Conservation (phyloP, 495 filamentous ascomycete species). For the Daldinia vernicosa region DNA sequence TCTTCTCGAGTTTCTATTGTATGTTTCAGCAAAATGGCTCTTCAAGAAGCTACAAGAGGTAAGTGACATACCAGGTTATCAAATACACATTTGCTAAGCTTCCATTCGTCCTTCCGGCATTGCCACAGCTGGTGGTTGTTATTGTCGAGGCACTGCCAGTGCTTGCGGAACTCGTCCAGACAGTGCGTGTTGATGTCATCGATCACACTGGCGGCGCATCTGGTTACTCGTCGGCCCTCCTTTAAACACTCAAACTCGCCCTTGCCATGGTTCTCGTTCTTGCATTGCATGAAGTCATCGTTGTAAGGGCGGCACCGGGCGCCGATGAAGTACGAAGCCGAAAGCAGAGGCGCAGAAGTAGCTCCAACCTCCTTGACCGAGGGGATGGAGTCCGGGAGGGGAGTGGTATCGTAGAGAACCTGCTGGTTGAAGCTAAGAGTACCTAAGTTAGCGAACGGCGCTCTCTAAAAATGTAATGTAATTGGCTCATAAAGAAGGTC, state of each 20-base stretch:
- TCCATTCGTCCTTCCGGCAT: constrained; percentile 81
- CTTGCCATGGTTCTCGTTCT: constrained; percentile 83
- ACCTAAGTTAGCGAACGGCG: constrained; percentile 34
- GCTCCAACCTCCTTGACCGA: constrained; percentile 89
- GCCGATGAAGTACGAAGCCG: constrained; percentile 97
- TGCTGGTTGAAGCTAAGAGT: constrained; percentile 85
- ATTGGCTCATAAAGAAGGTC: constrained; percentile 9
- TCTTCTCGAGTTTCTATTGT: constrained; percentile 84
- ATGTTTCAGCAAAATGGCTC: constrained; percentile 20
- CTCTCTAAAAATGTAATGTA: constrained; percentile 9
- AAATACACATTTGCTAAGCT: constrained; percentile 91
- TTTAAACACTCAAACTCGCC: constrained; percentile 95
- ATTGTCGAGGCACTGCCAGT: constrained; percentile 96
- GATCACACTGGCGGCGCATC: constrained; percentile 96
- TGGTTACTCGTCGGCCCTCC: constrained; percentile 94
- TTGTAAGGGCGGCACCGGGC: constrained; percentile 94
- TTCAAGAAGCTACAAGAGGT: neutral
- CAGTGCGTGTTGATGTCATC: constrained; percentile 97
- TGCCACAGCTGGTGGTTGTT: constrained; percentile 97
- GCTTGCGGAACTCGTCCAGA: constrained; percentile 84
- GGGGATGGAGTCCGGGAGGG: constrained; percentile 89
- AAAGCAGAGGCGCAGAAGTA: constrained; percentile 88
- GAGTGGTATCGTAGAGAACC: constrained; percentile 93
- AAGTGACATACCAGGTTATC: constrained; percentile 81
- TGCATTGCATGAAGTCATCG: constrained; percentile 99